These are phyloP conservation scores for Sanghuangporus sanghuang DNA, from an alignment of 1,284 basidiomycete species.

Conservation along the genomic window DNA sequence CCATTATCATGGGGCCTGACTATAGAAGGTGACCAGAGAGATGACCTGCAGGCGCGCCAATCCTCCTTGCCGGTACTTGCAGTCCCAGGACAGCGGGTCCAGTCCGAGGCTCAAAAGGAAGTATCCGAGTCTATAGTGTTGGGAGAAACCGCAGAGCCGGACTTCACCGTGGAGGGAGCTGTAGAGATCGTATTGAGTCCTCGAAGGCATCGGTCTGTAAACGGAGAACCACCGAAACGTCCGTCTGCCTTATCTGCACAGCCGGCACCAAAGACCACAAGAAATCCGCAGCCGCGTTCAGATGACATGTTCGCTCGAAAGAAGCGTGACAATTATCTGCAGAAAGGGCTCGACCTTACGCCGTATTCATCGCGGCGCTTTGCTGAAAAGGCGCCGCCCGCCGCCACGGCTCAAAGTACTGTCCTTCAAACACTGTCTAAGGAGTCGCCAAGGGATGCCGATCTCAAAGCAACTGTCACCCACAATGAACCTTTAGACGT, in stretches of 20 bases:
- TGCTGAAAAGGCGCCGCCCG: neutral
- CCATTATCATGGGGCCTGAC: neutral
- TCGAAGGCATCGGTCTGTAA: neutral
- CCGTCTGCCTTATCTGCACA: neutral
- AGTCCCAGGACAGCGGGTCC: neutral
- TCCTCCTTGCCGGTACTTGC: neutral
- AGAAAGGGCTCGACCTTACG: conserved; percentile 18
- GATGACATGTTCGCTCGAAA: conserved; percentile 20
- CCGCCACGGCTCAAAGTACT: neutral
- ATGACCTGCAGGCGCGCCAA: neutral
- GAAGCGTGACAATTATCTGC: conserved; percentile 18
- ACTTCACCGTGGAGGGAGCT: neutral
- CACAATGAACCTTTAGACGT: neutral
- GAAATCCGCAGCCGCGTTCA: neutral
- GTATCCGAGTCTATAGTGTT: neutral
- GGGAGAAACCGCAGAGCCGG: neutral
- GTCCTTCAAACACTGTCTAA: neutral
- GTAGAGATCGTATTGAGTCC: neutral
- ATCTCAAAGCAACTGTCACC: neutral
- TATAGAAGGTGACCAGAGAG: neutral
- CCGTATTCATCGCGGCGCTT: conserved; percentile 13
- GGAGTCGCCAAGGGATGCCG: neutral
- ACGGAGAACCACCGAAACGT: neutral
- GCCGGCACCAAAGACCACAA: neutral
- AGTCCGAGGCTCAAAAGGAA: neutral